Base-by-base conservation (phyloP, 2,329 filamentous ascomycete genomes). In the Lachnellula cervina region DNA sequence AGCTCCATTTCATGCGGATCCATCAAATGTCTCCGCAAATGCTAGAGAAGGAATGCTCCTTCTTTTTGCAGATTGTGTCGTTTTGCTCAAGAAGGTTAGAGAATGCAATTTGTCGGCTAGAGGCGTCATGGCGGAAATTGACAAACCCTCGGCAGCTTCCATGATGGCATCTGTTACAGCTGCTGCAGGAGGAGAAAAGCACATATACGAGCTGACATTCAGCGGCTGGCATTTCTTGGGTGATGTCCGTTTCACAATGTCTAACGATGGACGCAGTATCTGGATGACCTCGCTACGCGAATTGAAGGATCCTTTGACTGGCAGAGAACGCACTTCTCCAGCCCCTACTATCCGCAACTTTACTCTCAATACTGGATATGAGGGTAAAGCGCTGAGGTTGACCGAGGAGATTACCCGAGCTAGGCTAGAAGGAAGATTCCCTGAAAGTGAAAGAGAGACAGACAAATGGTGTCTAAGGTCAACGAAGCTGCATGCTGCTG, bases 391-490 rank as follows among this genome's bases (percentile, higher is more conserved):
- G 1, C 76, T 78, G 17, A 89, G 87, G 58, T 86, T 90, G 72
- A 84, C 84, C 28, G 93, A 97, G 72, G 94, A 97, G 61, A 79
- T 97, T 13, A 83, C 86, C 48, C 95, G 93, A 73, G 91, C 92
- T 8, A 84, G 87, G 61, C 84, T 97, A 14, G 93, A 97, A 72
- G 88, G 86, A 5, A 83, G 92, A 11, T 96, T 95, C 66, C 76
- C 88, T 0, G 91, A 96, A 69, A 71, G 76, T n/a, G 90, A 96
- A 73, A 83, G 92, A 56, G 90, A 96, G 70, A 82, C 87, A 56
- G 80, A 85, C 16, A 84, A 81, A 64, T 97, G 90, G 91, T 88
- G 88, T 34, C 80, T 95, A 34, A 83, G 90, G 38, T 88, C 85
- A 19, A 80, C 83, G 14, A 81, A 79, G 56, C 80, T 84, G 69